Evolutionary conservation across 768 basidiomycete species (phyloP).

Genomic region (Tylopilus plumbeoviolaceoides): DNA sequence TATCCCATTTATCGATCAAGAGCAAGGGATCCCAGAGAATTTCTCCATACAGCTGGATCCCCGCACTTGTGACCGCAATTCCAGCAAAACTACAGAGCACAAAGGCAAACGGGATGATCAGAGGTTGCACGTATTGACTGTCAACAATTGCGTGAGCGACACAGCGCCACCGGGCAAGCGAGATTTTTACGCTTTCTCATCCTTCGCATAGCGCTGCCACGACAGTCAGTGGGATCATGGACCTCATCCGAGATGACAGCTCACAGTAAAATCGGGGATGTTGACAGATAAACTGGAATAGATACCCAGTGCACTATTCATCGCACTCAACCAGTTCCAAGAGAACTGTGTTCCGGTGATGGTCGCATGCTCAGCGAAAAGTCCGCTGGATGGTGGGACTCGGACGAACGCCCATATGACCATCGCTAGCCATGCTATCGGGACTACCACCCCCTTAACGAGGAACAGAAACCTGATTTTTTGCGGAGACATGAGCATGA

Average conservation of each 20-base stretch:
- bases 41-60: conserved; percentile 50
- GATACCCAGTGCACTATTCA: conserved; percentile 75
- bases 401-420: conserved; percentile 77
- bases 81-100: conserved; percentile 76
- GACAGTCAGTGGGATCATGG: not conserved
- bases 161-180: not conserved
- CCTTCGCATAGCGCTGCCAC: conserved; percentile 67
- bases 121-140: conserved; percentile 70
- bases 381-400: conserved; percentile 56
- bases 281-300: conserved; percentile 74
- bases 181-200: conserved; percentile 32
- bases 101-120: conserved; percentile 75
- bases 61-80: conserved; percentile 77
- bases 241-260: not conserved
- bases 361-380: conserved; percentile 49
- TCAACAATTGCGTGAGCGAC: conserved; percentile 3
- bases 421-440: conserved; percentile 63
- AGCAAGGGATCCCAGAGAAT: conserved; percentile 58
- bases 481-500: conserved; percentile 75
- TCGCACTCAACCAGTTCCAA: conserved; percentile 76
- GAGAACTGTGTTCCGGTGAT: conserved; percentile 46
- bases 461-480: conserved; percentile 74
- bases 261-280: conserved; percentile 79
- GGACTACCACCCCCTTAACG: conserved; percentile 61
- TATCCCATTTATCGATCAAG: conserved; percentile 79